A percentile compares a stretch with the other conserved stretches of the same genome.
Evolutionary conservation across 106 monocot genomes (phyloP).

Genomic region (Allium sativum): DNA sequence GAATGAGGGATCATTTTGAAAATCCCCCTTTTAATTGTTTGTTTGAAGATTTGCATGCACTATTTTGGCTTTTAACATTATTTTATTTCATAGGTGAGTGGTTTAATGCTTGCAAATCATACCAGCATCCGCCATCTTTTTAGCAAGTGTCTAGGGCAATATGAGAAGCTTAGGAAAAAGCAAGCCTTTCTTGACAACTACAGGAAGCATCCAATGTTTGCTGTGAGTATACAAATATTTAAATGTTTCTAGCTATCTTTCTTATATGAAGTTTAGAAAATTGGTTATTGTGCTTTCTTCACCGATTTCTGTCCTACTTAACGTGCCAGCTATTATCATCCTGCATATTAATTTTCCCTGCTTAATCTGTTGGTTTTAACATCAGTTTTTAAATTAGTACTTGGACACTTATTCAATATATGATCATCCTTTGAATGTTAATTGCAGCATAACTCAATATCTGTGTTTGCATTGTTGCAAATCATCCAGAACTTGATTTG

Average conservation of each 20-base stretch:
- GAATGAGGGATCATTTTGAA: no score
- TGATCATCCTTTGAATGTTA: background rate
- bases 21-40: background rate
- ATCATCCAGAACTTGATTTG: background rate
- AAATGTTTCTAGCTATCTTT: no score
- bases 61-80: slow-evolving; percentile 4
- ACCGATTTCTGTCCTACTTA: no score
- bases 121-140: slow-evolving; percentile 95
- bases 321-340: no score
- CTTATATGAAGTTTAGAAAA: no score
- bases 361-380: background rate
- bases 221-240: slow-evolving; percentile 33
- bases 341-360: background rate
- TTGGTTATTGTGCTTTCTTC: no score
- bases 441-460: background rate
- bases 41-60: background rate
- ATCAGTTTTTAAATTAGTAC: background rate
- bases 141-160: slow-evolving; percentile 82
- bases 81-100: slow-evolving; percentile 59
- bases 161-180: slow-evolving; percentile 89
- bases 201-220: slow-evolving; percentile 95
- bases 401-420: background rate
- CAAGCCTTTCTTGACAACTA: slow-evolving; percentile 94
- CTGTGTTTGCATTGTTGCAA: background rate
- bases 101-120: slow-evolving; percentile 98